Evolutionary conservation across 129 eudicot genomes (phyloP).

Genomic region (Artemisia annua): DNA sequence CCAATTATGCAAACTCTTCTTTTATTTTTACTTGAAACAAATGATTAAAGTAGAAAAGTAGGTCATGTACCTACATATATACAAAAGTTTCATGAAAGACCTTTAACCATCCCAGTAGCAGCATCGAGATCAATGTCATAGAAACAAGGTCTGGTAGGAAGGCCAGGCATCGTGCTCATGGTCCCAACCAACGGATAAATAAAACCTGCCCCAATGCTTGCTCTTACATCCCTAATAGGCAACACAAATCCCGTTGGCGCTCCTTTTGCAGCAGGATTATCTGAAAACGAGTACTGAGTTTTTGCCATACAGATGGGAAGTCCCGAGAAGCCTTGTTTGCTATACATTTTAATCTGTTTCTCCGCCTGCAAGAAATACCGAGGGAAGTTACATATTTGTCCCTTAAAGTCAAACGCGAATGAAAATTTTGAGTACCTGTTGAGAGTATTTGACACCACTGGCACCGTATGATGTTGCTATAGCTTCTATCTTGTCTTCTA

Average conservation of each 20-base stretch:
- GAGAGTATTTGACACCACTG: too few species aligned
- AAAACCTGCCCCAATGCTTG: too few species aligned
- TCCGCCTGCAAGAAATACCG: slow-evolving; percentile 56
- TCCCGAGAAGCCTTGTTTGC: slow-evolving; percentile 69
- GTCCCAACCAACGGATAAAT: too few species aligned
- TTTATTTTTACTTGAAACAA: too few species aligned
- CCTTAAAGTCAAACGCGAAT: not conserved
- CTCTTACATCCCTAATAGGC: not conserved
- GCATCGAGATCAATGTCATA: too few species aligned
- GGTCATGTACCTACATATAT: not conserved
- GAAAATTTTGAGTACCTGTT: slow-evolving; percentile 52
- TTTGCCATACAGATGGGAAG: slow-evolving; percentile 96
- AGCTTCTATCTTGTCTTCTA: too few species aligned
- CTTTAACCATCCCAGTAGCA: slow-evolving; percentile 74
- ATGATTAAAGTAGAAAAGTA: not conserved
- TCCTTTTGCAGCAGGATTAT: slow-evolving; percentile 73
- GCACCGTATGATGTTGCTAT: too few species aligned
- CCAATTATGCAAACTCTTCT: not conserved
- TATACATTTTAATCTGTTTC: slow-evolving; percentile 85
- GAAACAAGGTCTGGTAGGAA: too few species aligned
- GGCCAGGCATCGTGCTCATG: too few species aligned
- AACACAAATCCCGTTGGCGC: slow-evolving; percentile 84
- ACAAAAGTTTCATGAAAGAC: slow-evolving; percentile 63
- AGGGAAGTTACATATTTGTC: slow-evolving; percentile 22
- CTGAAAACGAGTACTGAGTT: slow-evolving; percentile 94